These are phyloP conservation scores for Amanita rubescens DNA, from an alignment of 768 basidiomycete species.

Conservation along the genomic window DNA sequence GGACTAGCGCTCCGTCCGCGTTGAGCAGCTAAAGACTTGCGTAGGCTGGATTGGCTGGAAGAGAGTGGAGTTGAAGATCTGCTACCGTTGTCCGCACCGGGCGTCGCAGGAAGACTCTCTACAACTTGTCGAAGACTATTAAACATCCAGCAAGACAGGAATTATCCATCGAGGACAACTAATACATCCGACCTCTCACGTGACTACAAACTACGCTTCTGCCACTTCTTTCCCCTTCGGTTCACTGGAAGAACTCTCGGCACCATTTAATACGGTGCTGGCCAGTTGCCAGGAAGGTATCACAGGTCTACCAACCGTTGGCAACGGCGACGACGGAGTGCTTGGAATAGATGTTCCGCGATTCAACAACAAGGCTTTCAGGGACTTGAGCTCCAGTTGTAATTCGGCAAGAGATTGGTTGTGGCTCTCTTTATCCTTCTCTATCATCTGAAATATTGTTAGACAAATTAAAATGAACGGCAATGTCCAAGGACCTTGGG, in stretches of 20 bases:
- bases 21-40: conserved; percentile 54
- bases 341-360: conserved; percentile 48
- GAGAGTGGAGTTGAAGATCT: conserved; percentile 8
- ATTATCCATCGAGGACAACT: neutral
- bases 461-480: conserved; percentile 2
- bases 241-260: too few relatives aligned
- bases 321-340: conserved; percentile 44
- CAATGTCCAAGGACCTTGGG: conserved; percentile 65
- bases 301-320: conserved; percentile 50
- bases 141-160: conserved; percentile 44
- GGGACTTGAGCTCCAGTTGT: conserved; percentile 89
- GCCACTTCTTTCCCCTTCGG: too few relatives aligned
- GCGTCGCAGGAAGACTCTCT: conserved; percentile 42
- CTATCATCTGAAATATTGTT: conserved; percentile 66
- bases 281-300: conserved; percentile 93
- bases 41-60: conserved; percentile 37
- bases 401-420: conserved; percentile 77
- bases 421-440: conserved; percentile 85
- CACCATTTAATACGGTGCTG: conserved; percentile 17
- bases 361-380: conserved; percentile 83
- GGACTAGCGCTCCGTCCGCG: conserved; percentile 34
- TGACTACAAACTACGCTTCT: neutral
- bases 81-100: conserved; percentile 16
- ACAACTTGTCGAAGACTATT: conserved; percentile 68
- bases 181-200: neutral